A percentile compares a stretch with the other conserved stretches of the same genome.
Conservation (phyloP, 257 asterid species). For the Mentha longifolia region DNA sequence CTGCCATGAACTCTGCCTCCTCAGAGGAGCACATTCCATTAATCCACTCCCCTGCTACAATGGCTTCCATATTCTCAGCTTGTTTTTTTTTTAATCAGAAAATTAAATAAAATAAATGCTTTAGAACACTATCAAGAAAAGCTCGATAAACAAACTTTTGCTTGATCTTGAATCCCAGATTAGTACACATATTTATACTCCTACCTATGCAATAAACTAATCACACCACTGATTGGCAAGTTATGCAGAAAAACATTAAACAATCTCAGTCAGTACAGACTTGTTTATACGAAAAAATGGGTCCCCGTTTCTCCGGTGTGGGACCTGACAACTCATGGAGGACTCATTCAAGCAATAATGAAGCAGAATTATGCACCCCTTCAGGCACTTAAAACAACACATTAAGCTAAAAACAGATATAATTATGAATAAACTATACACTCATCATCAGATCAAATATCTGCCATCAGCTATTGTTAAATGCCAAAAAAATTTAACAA, state of each 20-base stretch:
- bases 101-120: too few species aligned
- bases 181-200: constrained; percentile 43
- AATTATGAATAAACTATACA: constrained; percentile 5
- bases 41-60: constrained; percentile 54
- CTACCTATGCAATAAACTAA: constrained; percentile 19
- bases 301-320: constrained; percentile 27
- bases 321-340: constrained; percentile 35
- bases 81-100: too few species aligned
- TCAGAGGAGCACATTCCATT: constrained; percentile 45
- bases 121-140: too few species aligned
- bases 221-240: constrained; percentile 18
- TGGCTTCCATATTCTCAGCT: constrained; percentile 49
- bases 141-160: too few species aligned
- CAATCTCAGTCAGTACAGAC: constrained; percentile 1
- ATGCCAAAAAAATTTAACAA: constrained; percentile 23
- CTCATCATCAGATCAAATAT: constrained; percentile 20
- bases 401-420: constrained; percentile 26
- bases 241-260: constrained; percentile 9
- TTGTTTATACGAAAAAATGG: constrained; percentile 11
- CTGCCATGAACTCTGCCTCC: constrained; percentile 67
- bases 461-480: constrained; percentile 31
- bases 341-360: constrained; percentile 40
- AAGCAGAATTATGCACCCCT: constrained; percentile 36
- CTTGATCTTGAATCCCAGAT: too few species aligned
- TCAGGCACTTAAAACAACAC: constrained; percentile 32